A percentile compares a stretch with the other conserved stretches of the same genome.
Evolutionary conservation across 164 flowering plant species (phyloP).

Genomic region (Echeveria elegans): DNA sequence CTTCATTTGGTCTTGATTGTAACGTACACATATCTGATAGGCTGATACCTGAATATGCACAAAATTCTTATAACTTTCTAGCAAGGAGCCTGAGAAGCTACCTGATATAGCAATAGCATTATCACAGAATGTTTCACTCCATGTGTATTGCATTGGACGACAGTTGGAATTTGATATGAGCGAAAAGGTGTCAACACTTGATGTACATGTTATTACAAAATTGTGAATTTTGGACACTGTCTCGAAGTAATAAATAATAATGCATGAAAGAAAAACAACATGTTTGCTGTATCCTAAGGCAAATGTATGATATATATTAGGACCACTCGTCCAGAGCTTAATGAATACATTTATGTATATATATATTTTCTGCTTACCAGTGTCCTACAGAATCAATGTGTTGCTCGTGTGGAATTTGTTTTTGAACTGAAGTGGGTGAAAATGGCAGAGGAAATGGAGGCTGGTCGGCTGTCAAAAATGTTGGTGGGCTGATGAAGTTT

Average conservation of each 20-base stretch:
- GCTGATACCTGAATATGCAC: too few relatives aligned
- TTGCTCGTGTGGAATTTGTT: background rate
- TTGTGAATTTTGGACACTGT: background rate
- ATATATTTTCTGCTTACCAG: background rate
- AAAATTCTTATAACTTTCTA: too few relatives aligned
- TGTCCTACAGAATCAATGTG: slow-evolving; percentile 2
- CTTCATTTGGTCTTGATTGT: too few relatives aligned
- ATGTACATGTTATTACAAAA: background rate
- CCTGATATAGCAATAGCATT: too few relatives aligned
- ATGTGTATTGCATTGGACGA: too few relatives aligned
- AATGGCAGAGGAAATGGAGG: background rate
- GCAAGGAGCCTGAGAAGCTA: too few relatives aligned
- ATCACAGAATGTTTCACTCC: too few relatives aligned
- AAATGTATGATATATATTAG: background rate
- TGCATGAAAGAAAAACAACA: background rate
- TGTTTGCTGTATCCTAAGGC: background rate
- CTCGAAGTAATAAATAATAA: background rate
- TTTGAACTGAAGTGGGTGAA: background rate
- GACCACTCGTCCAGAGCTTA: too few relatives aligned
- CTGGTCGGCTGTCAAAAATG: background rate
- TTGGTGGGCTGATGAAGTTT: background rate
- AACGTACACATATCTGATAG: too few relatives aligned
- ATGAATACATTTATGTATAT: too few relatives aligned
- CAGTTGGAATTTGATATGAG: too few relatives aligned
- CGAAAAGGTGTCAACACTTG: too few relatives aligned